phyloP scores from a whole-genome alignment of 805 yeast genomes.

The Lipomyces kockii region DNA sequence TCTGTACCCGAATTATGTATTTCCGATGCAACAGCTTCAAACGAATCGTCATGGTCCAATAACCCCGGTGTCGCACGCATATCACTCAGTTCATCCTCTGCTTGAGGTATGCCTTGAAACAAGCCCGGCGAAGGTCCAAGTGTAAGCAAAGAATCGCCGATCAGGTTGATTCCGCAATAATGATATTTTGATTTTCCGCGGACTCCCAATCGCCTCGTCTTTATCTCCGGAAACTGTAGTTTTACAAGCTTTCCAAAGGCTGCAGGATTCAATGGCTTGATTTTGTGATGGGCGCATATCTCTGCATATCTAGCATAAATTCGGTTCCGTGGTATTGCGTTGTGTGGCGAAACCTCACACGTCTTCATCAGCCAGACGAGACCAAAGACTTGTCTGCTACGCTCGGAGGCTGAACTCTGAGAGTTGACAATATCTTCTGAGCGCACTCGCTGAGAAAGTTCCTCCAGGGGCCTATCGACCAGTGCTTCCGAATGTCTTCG shows the following conservation, averaged over 20 bases:
- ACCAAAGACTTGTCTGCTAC: conserved; percentile 68
- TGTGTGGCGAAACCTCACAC: conserved; percentile 56
- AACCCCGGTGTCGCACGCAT: not conserved
- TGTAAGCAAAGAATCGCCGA: conserved; percentile 44
- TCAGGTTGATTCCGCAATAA: conserved; percentile 71
- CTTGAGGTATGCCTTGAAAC: not conserved
- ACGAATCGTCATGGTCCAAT: conserved; percentile 15
- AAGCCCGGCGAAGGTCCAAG: conserved; percentile 5
- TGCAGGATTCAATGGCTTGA: conserved; percentile 73
- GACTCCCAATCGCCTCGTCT: conserved; percentile 79
- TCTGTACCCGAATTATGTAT: not conserved
- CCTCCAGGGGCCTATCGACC: conserved; percentile 32
- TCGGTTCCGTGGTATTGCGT: conserved; percentile 67
- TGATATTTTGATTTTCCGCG: conserved; percentile 84
- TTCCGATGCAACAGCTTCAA: conserved; percentile 8
- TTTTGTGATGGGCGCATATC: conserved; percentile 57
- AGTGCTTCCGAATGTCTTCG: conserved; percentile 34
- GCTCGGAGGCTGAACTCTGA: conserved; percentile 41
- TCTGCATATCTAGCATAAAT: conserved; percentile 70
- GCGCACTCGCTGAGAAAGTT: conserved; percentile 38
- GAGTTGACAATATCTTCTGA: conserved; percentile 31
- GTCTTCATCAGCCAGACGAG: conserved; percentile 76
- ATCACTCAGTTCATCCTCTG: conserved; percentile 6
- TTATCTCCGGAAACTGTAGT: conserved; percentile 65
- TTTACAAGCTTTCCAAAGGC: conserved; percentile 77